Evolutionary conservation across 2,329 filamentous ascomycete genomes (phyloP), one percentile per base, ranked within the genome.

Genomic region (Aureobasidium pullulans): DNA sequence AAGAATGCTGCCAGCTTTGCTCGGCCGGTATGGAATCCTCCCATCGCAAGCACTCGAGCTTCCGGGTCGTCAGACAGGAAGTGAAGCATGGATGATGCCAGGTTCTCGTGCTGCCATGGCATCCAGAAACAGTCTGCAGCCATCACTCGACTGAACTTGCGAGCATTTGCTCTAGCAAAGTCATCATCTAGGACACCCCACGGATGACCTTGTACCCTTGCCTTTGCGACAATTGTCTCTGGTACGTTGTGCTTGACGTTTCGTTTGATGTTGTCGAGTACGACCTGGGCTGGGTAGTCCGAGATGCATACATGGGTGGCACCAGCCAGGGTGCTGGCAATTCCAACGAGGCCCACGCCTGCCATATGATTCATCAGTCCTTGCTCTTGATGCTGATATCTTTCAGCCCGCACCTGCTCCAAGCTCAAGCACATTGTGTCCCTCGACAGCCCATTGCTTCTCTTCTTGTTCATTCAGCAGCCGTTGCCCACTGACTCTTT

Each of bases 81-180:
- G 71, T 84, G 82, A 5, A 77, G 71, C 67, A 89, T 82, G 28
- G 85, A 88, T 43, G 68, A 71, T 48, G 79, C 79, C 29, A 90
- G 77, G 69, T 85, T 87, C n/a, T 72, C 77, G 71, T 90, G 88
- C 75, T 90, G 81, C 75, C 80, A 81, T 1, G 83, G 81, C 84
- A 90, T 89, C 87, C 87, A 90, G 60, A 88, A 78, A 67, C 87
- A 89, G 72, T 90, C 87, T 62, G 85, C 84, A 0, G 84, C 84
- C n/a, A 89, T 72, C 42, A 90, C 76, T 60, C 84, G 80, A 47
- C 83, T 83, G 67, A 85, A 89, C 1, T 64, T 60, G 8, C 73
- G 72, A 11, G 71, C 71, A 53, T 74, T 64, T 1, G 65, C 53
- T 6, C 46, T 28, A 11, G 76, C 72, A 50, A 82, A 76, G 29